Evolutionary conservation across 495 filamentous ascomycete genomes (phyloP).

Genomic region (Pseudevernia furfuracea): DNA sequence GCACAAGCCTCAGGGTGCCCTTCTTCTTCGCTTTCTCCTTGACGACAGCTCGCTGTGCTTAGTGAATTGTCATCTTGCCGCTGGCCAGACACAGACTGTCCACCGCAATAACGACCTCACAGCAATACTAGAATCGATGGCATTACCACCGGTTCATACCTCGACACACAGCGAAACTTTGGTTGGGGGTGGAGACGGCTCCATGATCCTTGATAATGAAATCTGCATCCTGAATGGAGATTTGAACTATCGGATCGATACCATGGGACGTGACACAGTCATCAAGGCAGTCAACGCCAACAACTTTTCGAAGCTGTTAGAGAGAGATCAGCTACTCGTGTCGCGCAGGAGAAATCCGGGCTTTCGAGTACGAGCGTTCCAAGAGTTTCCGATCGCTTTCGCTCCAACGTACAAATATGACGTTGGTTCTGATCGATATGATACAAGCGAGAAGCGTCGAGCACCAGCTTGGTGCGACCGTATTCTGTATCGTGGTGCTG

Average conservation of each 20-base stretch:
- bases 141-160: conserved; percentile 58
- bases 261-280: conserved; percentile 87
- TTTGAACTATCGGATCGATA: conserved; percentile 96
- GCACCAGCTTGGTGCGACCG: conserved; percentile 98
- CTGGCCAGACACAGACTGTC: conserved; percentile 81
- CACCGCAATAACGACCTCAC: conserved; percentile 91
- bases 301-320: conserved; percentile 83
- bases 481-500: conserved; percentile 74
- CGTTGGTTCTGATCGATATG: conserved; percentile 87
- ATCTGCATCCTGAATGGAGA: conserved; percentile 94
- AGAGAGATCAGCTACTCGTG: conserved; percentile 87
- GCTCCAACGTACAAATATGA: conserved; percentile 98
- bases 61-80: conserved; percentile 94
- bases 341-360: conserved; percentile 78
- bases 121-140: conserved; percentile 71
- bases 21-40: conserved; percentile 79
- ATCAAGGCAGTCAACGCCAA: conserved; percentile 70
- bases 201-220: conserved; percentile 95
- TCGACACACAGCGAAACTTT: conserved; percentile 63
- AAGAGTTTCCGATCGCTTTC: conserved; percentile 80
- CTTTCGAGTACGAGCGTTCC: conserved; percentile 79
- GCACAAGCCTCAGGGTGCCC: conserved; percentile 55
- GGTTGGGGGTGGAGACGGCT: conserved; percentile 83
- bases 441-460: conserved; percentile 87
- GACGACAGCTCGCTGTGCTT: conserved; percentile 93